phyloP scores from a whole-genome alignment of 2,329 filamentous ascomycete species.

The Claviceps cyperi region DNA sequence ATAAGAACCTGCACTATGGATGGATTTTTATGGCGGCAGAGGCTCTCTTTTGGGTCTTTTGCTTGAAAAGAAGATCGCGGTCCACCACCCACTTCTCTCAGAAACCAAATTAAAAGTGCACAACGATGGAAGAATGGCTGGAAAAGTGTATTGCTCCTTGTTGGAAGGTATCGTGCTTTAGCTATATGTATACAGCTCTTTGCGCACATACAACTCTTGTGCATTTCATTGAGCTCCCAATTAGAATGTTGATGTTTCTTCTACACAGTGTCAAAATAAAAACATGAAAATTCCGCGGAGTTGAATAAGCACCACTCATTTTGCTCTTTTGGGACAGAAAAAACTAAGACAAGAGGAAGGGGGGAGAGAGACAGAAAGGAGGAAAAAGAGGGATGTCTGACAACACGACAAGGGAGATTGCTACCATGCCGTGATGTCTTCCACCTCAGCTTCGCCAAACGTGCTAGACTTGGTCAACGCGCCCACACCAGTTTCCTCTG shows the following conservation, averaged over 20 bases:
- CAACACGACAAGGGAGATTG: background rate
- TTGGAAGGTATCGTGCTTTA: background rate
- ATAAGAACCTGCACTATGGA: background rate
- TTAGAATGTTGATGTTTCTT: background rate
- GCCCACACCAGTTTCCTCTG: slow-evolving; percentile 38
- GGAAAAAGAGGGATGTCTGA: background rate
- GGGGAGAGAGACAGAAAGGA: background rate
- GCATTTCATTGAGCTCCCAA: background rate
- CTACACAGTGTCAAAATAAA: background rate
- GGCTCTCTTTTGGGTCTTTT: background rate
- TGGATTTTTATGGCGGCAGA: background rate
- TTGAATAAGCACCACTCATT: background rate
- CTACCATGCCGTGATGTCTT: slow-evolving; percentile 92
- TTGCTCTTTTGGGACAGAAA: too few relatives aligned
- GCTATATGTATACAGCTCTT: background rate
- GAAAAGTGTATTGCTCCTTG: background rate
- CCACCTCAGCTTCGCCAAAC: slow-evolving; percentile 90
- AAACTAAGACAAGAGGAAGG: background rate
- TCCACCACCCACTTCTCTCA: too few relatives aligned
- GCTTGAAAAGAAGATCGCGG: background rate
- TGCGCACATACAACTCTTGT: background rate
- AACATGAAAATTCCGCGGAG: background rate
- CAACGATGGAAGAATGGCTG: background rate
- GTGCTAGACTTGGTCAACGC: slow-evolving; percentile 72
- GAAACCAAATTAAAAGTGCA: background rate